Conservation (phyloP, 345 rosid species). For the Ceriops decandra region DNA sequence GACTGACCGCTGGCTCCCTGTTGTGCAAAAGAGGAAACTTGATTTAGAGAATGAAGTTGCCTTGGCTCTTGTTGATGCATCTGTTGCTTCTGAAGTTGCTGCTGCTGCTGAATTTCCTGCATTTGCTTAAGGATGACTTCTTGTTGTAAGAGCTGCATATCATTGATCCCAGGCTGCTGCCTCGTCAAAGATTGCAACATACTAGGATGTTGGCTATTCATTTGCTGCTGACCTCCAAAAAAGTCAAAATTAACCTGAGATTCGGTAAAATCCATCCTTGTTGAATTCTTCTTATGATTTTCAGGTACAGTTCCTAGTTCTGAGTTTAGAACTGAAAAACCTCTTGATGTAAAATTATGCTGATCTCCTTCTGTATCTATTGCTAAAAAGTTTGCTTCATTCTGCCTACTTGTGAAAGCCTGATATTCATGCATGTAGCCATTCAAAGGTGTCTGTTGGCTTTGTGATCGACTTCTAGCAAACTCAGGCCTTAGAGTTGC, state of each 20-base stretch:
- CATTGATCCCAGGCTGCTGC: conserved; percentile 60
- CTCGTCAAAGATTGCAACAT: conserved; percentile 28
- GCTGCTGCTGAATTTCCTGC: conserved; percentile 73
- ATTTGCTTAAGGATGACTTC: conserved; percentile 62
- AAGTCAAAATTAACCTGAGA: conserved; percentile 35
- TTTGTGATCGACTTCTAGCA: conserved; percentile 53
- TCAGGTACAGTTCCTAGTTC: conserved; percentile 27
- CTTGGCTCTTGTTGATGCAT: conserved; percentile 38
- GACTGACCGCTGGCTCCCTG: conserved; percentile 42
- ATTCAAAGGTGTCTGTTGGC: conserved; percentile 49
- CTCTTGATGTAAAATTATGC: conserved; percentile 44
- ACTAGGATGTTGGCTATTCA: conserved; percentile 28
- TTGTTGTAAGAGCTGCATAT: conserved; percentile 66
- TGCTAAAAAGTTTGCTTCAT: conserved; percentile 59
- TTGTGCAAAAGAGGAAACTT: conserved; percentile 35
- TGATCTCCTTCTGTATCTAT: conserved; percentile 52
- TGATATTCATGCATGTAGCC: conserved; percentile 66
- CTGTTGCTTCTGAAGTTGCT: conserved; percentile 37
- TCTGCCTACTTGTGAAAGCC: conserved; percentile 44
- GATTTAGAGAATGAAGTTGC: conserved; percentile 46
- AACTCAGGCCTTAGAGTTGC: conserved; percentile 51
- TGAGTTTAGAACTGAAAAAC: conserved; percentile 42
- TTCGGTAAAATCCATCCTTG: conserved; percentile 18
- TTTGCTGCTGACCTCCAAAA: conserved; percentile 40
- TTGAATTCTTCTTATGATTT: neutral